Evolutionary conservation across 2,329 filamentous ascomycete genomes (phyloP), one percentile per base, ranked within the genome.

Genomic region (Aspergillus sp.): DNA sequence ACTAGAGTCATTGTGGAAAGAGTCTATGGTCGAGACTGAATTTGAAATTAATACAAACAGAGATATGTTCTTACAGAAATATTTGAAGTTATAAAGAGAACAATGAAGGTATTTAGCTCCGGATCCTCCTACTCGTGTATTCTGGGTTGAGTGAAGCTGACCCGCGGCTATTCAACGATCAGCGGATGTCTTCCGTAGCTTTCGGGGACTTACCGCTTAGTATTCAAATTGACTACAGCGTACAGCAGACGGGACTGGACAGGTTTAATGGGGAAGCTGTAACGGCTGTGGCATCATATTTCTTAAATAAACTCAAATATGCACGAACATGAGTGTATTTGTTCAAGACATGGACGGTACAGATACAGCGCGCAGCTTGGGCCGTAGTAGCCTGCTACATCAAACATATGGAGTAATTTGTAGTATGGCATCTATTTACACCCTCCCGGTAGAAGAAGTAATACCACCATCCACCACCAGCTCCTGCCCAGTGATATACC

Each of bases 381-480:
- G 12, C 32, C 5, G 12, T 36, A 15, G 0, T 30, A 6, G 32
- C 32, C 32, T 36, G 32, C 32, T 2, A 43, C 3, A 19, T 10
- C 8, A 17, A 19, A 17, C 2, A 41, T 5, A 9, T 15, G 0
- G 9, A 41, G 38, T 9, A 30, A 4, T 5, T 12, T 10, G 1
- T 8, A 8, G 8, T 4, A 41, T 41, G 7, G 1, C 19, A 45
- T 21, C 1, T 21, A 13, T 13, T 45, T 39, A 61, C 13, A 57
- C 53, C 12, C 53, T 28, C 23, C 59, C 62, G 1, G 66, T 74
- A 19, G 68, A 73, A 7, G 61, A 62, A 5, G 70, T 73, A 21
- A 77, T 70, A 1, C 68, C 73, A 6, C 76, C 75, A 67, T 78
- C 75, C 15, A 78, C 71, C 1, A 77, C 70, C 5, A 78, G 47